These are phyloP conservation scores for Clonostachys rosea DNA, from an alignment of 2,329 filamentous ascomycete genomes.

Conservation along the genomic window DNA sequence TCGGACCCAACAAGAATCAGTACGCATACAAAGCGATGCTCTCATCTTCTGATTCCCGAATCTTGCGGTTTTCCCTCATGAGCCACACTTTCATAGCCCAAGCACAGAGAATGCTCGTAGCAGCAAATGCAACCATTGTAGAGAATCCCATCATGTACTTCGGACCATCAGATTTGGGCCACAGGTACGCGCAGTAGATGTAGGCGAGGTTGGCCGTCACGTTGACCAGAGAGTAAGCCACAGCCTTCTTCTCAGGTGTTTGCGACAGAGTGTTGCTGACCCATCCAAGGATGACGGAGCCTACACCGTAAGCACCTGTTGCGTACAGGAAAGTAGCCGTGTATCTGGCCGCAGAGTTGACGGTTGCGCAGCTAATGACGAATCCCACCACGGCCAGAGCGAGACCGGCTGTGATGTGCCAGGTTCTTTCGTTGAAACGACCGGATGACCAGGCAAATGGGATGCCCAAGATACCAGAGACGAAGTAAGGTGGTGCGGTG, in stretches of 20 bases:
- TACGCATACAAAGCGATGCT: constrained; percentile 11
- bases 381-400: constrained; percentile 12
- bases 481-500: constrained; percentile 16
- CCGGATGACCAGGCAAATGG: constrained; percentile 11
- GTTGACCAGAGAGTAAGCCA: constrained; percentile 7
- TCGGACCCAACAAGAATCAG: not conserved
- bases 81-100: constrained; percentile 8
- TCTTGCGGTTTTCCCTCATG: constrained; percentile 12
- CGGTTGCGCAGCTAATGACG: constrained; percentile 10
- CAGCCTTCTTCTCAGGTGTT: constrained; percentile 10
- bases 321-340: constrained; percentile 4
- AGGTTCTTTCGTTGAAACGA: constrained; percentile 9
- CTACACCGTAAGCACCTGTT: constrained; percentile 2
- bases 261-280: constrained; percentile 8
- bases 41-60: constrained; percentile 10
- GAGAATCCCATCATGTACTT: constrained; percentile 27
- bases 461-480: constrained; percentile 10
- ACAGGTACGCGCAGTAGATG: constrained; percentile 34
- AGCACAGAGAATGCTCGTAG: constrained; percentile 2
- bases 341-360: constrained; percentile 1
- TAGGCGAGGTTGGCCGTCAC: constrained; percentile 16
- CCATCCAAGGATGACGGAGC: constrained; percentile 8
- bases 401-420: constrained; percentile 6
- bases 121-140: constrained; percentile 6
- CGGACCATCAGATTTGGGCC: constrained; percentile 27